Percentiles rank a stretch among this genome's conserved stretches.
Evolutionary conservation across 2,329 filamentous ascomycete species (phyloP).

Genomic region (Podosphaera aphanis): DNA sequence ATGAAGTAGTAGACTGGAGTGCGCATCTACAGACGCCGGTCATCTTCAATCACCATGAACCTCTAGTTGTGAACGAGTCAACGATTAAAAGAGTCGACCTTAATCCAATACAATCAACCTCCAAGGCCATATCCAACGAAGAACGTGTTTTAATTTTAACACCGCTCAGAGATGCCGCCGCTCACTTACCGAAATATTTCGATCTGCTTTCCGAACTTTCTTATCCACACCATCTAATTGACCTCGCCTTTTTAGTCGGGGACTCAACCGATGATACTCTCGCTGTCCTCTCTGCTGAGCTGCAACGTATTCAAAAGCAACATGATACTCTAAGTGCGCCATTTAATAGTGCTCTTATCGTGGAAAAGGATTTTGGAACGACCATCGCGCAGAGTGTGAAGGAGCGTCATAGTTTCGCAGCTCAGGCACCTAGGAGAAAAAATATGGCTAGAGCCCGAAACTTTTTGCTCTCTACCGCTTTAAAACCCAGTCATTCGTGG

Average conservation of each 20-base stretch:
- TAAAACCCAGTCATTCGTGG: constrained; percentile 92
- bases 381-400: constrained; percentile 45
- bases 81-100: constrained; percentile 64
- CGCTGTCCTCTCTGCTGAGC: constrained; percentile 60
- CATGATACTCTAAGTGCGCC: constrained; percentile 45
- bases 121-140: constrained; percentile 53
- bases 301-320: constrained; percentile 68
- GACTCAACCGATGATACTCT: constrained; percentile 83
- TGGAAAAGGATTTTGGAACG: constrained; percentile 71
- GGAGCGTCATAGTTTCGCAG: constrained; percentile 64
- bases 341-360: constrained; percentile 63
- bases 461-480: constrained; percentile 59
- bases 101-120: constrained; percentile 62
- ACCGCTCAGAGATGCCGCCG: constrained; percentile 70
- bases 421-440: constrained; percentile 75
- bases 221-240: constrained; percentile 87
- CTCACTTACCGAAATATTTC: constrained; percentile 71
- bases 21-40: constrained; percentile 78
- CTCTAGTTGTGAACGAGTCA: constrained; percentile 60
- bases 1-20: constrained; percentile 78
- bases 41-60: constrained; percentile 83
- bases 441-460: constrained; percentile 78
- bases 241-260: constrained; percentile 81
- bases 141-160: constrained; percentile 84
- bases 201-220: constrained; percentile 73